These are phyloP conservation scores for Apiospora pterosperma DNA, from an alignment of 2,329 filamentous ascomycete species.

Conservation along the genomic window DNA sequence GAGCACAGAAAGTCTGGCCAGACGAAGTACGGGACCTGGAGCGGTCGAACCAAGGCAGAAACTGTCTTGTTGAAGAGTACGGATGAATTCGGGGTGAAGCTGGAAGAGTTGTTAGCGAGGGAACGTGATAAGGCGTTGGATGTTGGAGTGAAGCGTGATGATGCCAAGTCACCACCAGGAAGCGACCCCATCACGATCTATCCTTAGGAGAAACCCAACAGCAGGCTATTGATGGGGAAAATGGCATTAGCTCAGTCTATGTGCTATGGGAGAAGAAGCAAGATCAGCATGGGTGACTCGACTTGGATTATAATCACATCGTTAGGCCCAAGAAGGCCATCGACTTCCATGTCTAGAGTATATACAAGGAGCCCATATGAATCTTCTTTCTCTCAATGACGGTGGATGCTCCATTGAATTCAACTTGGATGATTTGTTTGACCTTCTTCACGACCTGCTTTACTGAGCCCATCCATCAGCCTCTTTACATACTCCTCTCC, in stretches of 20 bases:
- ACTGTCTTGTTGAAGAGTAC: slow-evolving; percentile 15
- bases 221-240: not conserved
- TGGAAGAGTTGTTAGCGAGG: slow-evolving; percentile 14
- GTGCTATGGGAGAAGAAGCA: not conserved
- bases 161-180: not conserved
- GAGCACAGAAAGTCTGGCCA: not conserved
- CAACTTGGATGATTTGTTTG: not conserved
- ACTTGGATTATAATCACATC: not conserved
- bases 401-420: not conserved
- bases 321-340: not conserved
- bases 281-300: not conserved
- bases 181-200: not conserved
- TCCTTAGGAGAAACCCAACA: not conserved
- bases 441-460: no score
- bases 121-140: slow-evolving; percentile 3
- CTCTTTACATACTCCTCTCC: no score
- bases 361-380: not conserved
- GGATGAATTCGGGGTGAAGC: slow-evolving; percentile 14
- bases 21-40: slow-evolving; percentile 19
- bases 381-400: not conserved
- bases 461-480: no score
- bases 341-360: not conserved
- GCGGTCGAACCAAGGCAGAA: slow-evolving; percentile 12
- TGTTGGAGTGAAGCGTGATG: not conserved
- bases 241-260: not conserved